Base-by-base conservation (phyloP, 306 rosid genomes). In the Glycine soja region DNA sequence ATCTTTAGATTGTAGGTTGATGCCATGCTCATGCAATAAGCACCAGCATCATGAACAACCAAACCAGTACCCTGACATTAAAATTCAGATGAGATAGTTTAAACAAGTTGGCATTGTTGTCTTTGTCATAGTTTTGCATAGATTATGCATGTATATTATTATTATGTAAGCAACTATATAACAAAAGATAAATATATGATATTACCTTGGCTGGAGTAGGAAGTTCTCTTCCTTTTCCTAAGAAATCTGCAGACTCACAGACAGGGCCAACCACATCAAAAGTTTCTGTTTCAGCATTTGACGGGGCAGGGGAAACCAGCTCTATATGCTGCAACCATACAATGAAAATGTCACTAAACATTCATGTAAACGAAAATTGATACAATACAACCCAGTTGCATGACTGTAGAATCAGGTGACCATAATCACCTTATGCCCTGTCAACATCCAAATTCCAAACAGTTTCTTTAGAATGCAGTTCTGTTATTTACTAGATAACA, bases 1-100 rank as follows among this genome's bases (percentile, higher is more conserved):
- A 95, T 95, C 88, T 93, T 93, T 68, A 95, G 94, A 88, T 95
- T 93, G 88, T 93, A 95, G 40, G 99, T 93, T 10, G 99, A 95
- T 59, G 98, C 97, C 99, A 95, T 95, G 89, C 98, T 95, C 99
- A 93, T 93, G 86, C 97, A 95, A 82, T 95, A 95, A 65, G 99
- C 99, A 54, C 99, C 99, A 3, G 98, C 98, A 82, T 95, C 99
- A 54, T 95, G 99, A 87, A 95, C 98, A 74, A 91, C 98, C 70
- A 95, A 87, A 75, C 99, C 99, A 77, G 91, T 77, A 78, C 97
- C 99, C 99, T 95, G 30, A 80, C 87, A 70, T 65, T 57, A 47
- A 75, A 72, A 76, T 65, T 70, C 47, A 34, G 13, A 54, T 86
- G 52, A 86, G 75, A 83, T 56, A 40, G 79, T 52, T 16, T 16